Evolutionary conservation across 2,329 filamentous ascomycete genomes (phyloP).

Genomic region (Alternaria incomplexa): DNA sequence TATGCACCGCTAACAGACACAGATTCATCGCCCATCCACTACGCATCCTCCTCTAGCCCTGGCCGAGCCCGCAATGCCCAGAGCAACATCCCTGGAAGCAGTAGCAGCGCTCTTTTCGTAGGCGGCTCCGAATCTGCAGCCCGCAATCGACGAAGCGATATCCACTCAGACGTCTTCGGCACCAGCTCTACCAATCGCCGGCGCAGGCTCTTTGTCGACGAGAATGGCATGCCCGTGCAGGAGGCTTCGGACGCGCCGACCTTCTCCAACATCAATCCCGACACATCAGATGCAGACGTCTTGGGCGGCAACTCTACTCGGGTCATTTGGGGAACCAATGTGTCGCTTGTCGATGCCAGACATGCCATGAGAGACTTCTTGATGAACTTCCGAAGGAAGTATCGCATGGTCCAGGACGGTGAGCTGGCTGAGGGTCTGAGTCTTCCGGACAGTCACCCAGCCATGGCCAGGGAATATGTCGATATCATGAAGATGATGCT

Average conservation of each 20-base stretch:
- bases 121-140: slow-evolving; percentile 63
- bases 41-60: slow-evolving; percentile 88
- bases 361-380: slow-evolving; percentile 90
- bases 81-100: slow-evolving; percentile 77
- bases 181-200: slow-evolving; percentile 55
- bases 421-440: slow-evolving; percentile 74
- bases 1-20: slow-evolving; percentile 18
- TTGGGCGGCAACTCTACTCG: slow-evolving; percentile 82
- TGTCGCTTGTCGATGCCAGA: slow-evolving; percentile 90
- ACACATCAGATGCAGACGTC: slow-evolving; percentile 88
- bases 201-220: slow-evolving; percentile 68
- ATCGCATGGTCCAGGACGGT: slow-evolving; percentile 91
- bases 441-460: slow-evolving; percentile 68
- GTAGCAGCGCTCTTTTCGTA: slow-evolving; percentile 87
- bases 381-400: slow-evolving; percentile 89
- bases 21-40: slow-evolving; percentile 94
- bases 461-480: slow-evolving; percentile 81
- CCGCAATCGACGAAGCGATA: slow-evolving; percentile 78
- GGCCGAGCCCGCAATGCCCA: slow-evolving; percentile 64
- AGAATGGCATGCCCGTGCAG: slow-evolving; percentile 65
- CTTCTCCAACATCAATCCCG: slow-evolving; percentile 74
- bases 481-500: slow-evolving; percentile 90
- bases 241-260: slow-evolving; percentile 64
- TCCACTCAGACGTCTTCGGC: slow-evolving; percentile 74
- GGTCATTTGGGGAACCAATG: slow-evolving; percentile 96